phyloP scores from a whole-genome alignment of 2,329 filamentous ascomycete genomes.

The Talaromyces sp. region DNA sequence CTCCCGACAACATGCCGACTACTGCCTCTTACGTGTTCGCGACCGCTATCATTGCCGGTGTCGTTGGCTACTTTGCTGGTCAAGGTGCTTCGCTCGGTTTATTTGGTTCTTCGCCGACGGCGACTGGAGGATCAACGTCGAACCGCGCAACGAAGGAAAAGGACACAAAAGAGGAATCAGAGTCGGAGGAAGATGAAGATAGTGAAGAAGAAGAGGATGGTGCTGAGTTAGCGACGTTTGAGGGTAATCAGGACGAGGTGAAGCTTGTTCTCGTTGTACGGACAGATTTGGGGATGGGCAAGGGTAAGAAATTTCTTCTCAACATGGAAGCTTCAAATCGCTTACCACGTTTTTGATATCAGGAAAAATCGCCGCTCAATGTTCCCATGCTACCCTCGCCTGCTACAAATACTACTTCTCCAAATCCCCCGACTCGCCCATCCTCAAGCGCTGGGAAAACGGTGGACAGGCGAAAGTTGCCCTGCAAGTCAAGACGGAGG shows the following conservation, averaged over 20 bases:
- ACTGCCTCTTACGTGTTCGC: constrained; percentile 63
- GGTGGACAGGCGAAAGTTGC: constrained; percentile 91
- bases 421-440: constrained; percentile 51
- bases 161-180: constrained; percentile 30
- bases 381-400: constrained; percentile 90
- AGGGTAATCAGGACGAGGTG: constrained; percentile 71
- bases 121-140: constrained; percentile 20
- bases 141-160: constrained; percentile 45
- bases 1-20: constrained; percentile 45
- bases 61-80: constrained; percentile 72
- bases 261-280: constrained; percentile 90
- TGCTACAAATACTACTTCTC: constrained; percentile 83
- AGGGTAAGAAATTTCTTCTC: constrained; percentile 57
- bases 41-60: constrained; percentile 68
- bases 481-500: constrained; percentile 80
- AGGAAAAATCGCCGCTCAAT: constrained; percentile 98
- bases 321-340: not conserved
- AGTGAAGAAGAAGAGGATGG: constrained; percentile 64
- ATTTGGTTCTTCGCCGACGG: constrained; percentile 56
- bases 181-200: constrained; percentile 54
- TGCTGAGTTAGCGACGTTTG: constrained; percentile 47
- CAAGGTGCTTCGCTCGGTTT: constrained; percentile 67
- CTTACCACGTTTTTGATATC: constrained; percentile 5
- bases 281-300: constrained; percentile 95
- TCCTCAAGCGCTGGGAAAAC: constrained; percentile 81